Conservation (phyloP, 108 stramenopile genomes). For the Mediolabrus comicus region DNA sequence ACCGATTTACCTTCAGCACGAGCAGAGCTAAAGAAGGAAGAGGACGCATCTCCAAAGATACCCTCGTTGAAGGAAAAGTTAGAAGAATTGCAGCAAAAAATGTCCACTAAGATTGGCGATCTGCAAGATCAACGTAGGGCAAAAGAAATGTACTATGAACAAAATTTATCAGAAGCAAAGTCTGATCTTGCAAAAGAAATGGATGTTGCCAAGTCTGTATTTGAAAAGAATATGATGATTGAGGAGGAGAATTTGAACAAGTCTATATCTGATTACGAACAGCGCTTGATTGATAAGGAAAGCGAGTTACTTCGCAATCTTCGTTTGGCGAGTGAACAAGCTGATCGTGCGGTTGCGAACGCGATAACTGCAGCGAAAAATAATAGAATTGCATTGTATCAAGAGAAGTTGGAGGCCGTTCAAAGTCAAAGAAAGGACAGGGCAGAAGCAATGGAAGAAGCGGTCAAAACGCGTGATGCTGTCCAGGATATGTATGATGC, state of each 20-base stretch:
- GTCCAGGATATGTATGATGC: conserved; percentile 30
- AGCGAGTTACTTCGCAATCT: conserved; percentile 6
- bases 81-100: background rate
- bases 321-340: conserved; percentile 15
- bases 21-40: conserved; percentile 2
- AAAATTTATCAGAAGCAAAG: conserved; percentile 1
- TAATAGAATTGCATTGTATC: conserved; percentile 12
- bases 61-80: conserved; percentile 6
- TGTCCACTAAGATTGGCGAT: conserved; percentile 10
- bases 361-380: conserved; percentile 17
- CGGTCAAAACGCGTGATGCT: background rate
- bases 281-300: conserved; percentile 17
- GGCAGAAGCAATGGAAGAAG: conserved; percentile 8
- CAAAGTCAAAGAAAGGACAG: conserved; percentile 10
- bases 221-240: background rate
- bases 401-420: conserved; percentile 31
- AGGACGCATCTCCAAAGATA: conserved; percentile 3
- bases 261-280: conserved; percentile 9
- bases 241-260: conserved; percentile 12
- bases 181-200: conserved; percentile 1
- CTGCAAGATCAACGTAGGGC: conserved; percentile 23
- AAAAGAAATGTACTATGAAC: conserved; percentile 30
- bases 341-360: conserved; percentile 11
- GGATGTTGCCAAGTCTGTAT: conserved; percentile 3
- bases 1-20: background rate